Base-by-base conservation (phyloP, 208 protist genomes). In the Crithidia sp. region DNA sequence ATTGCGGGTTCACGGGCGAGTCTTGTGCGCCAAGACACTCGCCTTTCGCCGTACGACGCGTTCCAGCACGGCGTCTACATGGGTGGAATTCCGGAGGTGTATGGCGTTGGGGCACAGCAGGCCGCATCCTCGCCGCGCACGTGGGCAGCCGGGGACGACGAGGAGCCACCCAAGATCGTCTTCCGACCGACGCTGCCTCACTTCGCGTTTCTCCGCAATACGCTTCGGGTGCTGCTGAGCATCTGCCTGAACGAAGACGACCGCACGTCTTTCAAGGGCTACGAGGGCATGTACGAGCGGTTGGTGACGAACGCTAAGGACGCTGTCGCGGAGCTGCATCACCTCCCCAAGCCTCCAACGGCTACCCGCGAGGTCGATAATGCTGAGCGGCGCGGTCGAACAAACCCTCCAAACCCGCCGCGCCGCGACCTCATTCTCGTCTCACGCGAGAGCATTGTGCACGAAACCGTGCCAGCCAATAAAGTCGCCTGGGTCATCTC, bases 161-260 rank as follows among this genome's bases (percentile, higher is more conserved):
- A 59, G 19, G 79, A 80, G 49, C 55, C 56, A 39, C 28, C 72
- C 3, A 76, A 78, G 41, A 79, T 93, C 53, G 86, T 91, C n/a
- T 95, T 96, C 60, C 76, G 73, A 2, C 92, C 92, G 12, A 65
- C 92, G 5, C 63, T 96, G 40, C 82, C 76, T 14, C 71, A 90
- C 9, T 93, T 96, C 58, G 67, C 62, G 50, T 90, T 92, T 65
- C 64, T 94, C 5, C 75, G 82, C 40, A 80, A 83, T 49, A 79
- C 86, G 0, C 69, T 95, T 5, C 74, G 77, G 14, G 28, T 96
- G 55, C 87, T 95, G 66, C 82, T 91, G 61, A 89, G 86, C 70
- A 71, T 75, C 49, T 89, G 83, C 69, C 28, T 95, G 36, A 85
- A 83, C 41, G 92, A 91, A 56, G 83, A 92, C 65, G 88, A 94